phyloP scores from a whole-genome alignment of 2,329 filamentous ascomycete genomes.

The Cladophialophora immunda region DNA sequence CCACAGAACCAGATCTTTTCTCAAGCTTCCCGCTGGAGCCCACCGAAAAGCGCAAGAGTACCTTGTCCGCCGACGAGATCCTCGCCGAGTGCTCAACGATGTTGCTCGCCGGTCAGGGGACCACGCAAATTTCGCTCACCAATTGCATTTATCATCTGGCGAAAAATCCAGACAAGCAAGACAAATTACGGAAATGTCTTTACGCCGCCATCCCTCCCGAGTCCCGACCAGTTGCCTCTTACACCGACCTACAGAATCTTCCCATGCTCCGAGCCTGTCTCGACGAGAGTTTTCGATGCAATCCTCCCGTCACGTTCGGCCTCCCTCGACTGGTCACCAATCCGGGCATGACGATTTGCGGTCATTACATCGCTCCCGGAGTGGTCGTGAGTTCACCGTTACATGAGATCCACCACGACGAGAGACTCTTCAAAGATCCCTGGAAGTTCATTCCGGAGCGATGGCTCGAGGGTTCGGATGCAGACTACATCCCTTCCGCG shows the following conservation, averaged over 20 bases:
- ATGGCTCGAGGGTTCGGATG: not conserved
- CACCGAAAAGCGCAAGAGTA: conserved; percentile 20
- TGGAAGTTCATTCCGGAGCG: conserved; percentile 15
- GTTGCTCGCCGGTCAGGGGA: conserved; percentile 34
- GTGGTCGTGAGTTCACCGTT: conserved; percentile 2
- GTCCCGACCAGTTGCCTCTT: no score
- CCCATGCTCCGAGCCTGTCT: conserved; percentile 16
- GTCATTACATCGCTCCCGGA: conserved; percentile 8
- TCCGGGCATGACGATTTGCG: conserved; percentile 1
- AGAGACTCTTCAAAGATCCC: conserved; percentile 9
- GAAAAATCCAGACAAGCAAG: conserved; percentile 26
- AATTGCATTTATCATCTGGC: conserved; percentile 32
- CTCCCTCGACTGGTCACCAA: conserved; percentile 8
- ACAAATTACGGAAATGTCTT: not conserved
- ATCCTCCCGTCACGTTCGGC: not conserved
- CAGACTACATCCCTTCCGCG: not conserved
- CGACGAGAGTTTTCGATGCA: conserved; percentile 15
- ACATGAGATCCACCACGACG: conserved; percentile 12
- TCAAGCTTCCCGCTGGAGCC: conserved; percentile 21
- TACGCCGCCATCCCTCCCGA: no score
- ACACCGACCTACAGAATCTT: not conserved
- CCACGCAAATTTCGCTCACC: conserved; percentile 33
- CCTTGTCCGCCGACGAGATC: conserved; percentile 25
- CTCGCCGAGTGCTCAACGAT: conserved; percentile 31
- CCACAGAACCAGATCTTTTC: conserved; percentile 30